phyloP scores from a whole-genome alignment of 2,329 filamentous ascomycete genomes.

The Xylariaceae sp. region DNA sequence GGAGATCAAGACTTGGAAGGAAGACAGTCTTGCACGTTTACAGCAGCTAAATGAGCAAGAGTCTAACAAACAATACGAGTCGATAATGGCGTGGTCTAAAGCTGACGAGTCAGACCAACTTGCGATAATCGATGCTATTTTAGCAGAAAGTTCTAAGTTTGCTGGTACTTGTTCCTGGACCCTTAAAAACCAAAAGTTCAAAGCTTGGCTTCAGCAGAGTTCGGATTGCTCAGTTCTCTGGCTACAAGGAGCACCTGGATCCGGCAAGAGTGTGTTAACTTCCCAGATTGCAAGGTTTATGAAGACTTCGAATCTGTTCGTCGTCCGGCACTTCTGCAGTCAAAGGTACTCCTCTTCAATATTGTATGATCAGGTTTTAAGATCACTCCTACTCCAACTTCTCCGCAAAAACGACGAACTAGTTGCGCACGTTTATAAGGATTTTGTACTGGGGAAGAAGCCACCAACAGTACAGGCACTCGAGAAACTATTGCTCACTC shows the following conservation, averaged over 20 bases:
- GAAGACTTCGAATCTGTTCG: conserved; percentile 15
- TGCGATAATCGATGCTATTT: conserved; percentile 36
- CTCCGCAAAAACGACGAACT: conserved; percentile 7
- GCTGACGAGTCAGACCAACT: conserved; percentile 42
- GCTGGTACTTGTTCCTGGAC: conserved; percentile 43
- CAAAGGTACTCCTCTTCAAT: conserved; percentile 41
- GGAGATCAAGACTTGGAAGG: conserved; percentile 31
- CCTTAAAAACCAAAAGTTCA: conserved; percentile 35
- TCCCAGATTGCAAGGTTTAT: conserved; percentile 41
- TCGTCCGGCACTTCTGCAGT: conserved; percentile 45
- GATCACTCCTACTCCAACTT: conserved; percentile 11
- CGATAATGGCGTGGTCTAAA: conserved; percentile 39
- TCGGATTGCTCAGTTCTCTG: conserved; percentile 44
- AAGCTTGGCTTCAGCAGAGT: conserved; percentile 35
- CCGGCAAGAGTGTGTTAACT: conserved; percentile 46
- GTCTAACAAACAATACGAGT: conserved; percentile 31
- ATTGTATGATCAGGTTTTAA: conserved; percentile 35
- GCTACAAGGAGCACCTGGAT: conserved; percentile 44
- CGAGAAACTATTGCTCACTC: conserved; percentile 31
- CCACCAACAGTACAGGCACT: conserved; percentile 26
- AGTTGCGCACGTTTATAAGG: conserved; percentile 2
- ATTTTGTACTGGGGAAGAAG: conserved; percentile 1
- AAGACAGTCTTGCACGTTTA: conserved; percentile 32
- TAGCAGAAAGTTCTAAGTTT: conserved; percentile 31
- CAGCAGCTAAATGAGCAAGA: conserved; percentile 30